Percentiles rank a stretch among this genome's conserved stretches.
Evolutionary conservation across 768 basidiomycete species (phyloP).

Genomic region (Auricularia auricula-judae): DNA sequence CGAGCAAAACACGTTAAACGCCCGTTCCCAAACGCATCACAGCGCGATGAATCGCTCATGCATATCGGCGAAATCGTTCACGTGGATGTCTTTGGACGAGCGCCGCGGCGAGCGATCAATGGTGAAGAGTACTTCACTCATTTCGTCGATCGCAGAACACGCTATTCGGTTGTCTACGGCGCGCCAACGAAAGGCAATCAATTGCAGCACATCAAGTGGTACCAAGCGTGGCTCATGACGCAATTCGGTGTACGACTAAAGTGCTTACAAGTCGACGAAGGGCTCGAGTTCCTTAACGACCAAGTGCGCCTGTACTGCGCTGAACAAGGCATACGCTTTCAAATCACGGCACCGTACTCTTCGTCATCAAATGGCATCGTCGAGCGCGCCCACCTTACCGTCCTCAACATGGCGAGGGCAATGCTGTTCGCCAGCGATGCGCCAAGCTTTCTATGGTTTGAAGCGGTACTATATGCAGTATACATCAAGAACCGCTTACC

Average conservation of each 20-base stretch:
- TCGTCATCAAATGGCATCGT: constrained; percentile 24
- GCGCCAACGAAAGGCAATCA: constrained; percentile 4
- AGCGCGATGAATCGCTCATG: not conserved
- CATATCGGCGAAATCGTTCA: constrained; percentile 1
- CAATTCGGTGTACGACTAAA: constrained; percentile 6
- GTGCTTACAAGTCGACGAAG: constrained; percentile 13
- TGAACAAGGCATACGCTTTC: constrained; percentile 7
- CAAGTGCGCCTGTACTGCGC: constrained; percentile 10
- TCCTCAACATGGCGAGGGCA: constrained; percentile 18
- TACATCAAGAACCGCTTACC: constrained; percentile 11
- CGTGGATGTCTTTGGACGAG: constrained; percentile 6
- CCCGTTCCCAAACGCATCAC: not conserved
- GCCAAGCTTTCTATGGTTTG: not conserved
- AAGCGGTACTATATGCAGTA: not conserved
- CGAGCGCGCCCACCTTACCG: constrained; percentile 25
- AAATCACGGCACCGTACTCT: constrained; percentile 22
- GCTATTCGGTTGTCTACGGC: constrained; percentile 4
- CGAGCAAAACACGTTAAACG: not conserved
- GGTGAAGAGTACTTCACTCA: constrained; percentile 5
- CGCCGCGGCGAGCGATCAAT: not conserved
- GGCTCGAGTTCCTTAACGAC: constrained; percentile 13
- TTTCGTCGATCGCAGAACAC: constrained; percentile 8
- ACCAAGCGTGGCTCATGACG: constrained; percentile 7
- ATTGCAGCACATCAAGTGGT: not conserved
- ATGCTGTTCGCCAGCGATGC: constrained; percentile 19